These are phyloP conservation scores for Neltuma alba DNA, from an alignment of 306 rosid genomes.

Conservation along the genomic window DNA sequence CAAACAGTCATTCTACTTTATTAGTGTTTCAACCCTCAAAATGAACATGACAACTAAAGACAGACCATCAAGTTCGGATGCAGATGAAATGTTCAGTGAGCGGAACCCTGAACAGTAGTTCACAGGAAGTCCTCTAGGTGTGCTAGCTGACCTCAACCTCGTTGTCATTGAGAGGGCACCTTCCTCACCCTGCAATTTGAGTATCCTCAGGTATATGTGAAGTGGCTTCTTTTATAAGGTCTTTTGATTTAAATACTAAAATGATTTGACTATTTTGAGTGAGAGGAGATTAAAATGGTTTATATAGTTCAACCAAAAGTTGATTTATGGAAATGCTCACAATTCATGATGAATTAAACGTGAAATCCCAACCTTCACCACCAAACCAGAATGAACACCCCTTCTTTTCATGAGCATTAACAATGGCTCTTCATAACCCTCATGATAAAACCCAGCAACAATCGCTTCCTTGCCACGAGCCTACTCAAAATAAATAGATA, in stretches of 20 bases:
- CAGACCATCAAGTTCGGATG: conserved; percentile 73
- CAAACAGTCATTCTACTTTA: background rate
- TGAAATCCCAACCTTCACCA: conserved; percentile 76
- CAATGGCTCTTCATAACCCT: conserved; percentile 85
- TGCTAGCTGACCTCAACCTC: conserved; percentile 64
- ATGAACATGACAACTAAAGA: conserved; percentile 32
- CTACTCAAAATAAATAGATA: conserved; percentile 43
- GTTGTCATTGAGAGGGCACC: conserved; percentile 98
- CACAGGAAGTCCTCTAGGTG: conserved; percentile 79
- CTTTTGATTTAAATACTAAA: conserved; percentile 27
- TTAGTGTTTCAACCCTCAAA: conserved; percentile 11
- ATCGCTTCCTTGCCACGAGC: conserved; percentile 92
- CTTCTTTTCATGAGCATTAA: conserved; percentile 99
- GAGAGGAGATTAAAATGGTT: conserved; percentile 20
- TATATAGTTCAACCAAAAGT: conserved; percentile 18
- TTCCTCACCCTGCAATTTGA: conserved; percentile 82
- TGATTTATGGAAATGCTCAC: conserved; percentile 10
- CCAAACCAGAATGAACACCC: conserved; percentile 92
- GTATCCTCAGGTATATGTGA: conserved; percentile 34
- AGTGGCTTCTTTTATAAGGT: conserved; percentile 29
- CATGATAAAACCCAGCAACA: conserved; percentile 95
- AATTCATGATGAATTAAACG: conserved; percentile 23
- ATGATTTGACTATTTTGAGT: conserved; percentile 13
- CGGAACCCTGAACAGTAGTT: conserved; percentile 94
- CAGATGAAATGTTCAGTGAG: conserved; percentile 48